Base-by-base conservation (phyloP, 1,139 yeast genomes). In the Chernovozyma aurita region DNA sequence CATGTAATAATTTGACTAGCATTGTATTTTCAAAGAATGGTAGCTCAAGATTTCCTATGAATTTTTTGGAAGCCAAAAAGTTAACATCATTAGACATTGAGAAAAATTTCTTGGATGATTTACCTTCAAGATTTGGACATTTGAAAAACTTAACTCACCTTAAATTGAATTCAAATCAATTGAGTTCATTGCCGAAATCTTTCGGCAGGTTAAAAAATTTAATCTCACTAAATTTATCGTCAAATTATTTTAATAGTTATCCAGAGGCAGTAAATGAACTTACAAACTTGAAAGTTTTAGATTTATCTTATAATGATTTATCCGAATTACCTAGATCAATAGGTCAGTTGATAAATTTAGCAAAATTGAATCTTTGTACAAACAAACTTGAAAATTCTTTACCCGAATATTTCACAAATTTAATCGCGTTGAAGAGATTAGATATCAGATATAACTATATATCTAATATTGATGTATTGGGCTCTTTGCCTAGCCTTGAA, bases 231-330 rank as follows among this genome's bases (percentile, higher is more conserved):
- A 86, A 88, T 52, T 63, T 90, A 42, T 82, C 95, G 2, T 86
- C 96, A 1, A 94, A 94, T 55, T 78, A 80, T 43, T 76, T 92
- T 49, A 71, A 72, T 29, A 57, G 55, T 6, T 81, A 85, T 45
- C 95, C 95, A 0, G 80, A 76, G 35, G 75, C 83, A 5, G 61
- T 88, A n/a, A 79, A 80, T 50, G 70, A 73, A 18, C 67, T 92
- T 46, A 55, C 68, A 0, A 73, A 76, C 36, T 68, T 92, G 42
- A 63, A 68, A 32, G 85, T 82, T 40, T 65, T 92, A 43, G 95
- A 90, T 52, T 56, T 92, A 35, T 86, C 96, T 0, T 90, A 87
- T 58, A 92, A 92, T 56, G 78, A 78, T 41, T 73, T 92, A 34
- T 61, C 71, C 3, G 45, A 44, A 3, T 50, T 90, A 3, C 94